These are phyloP conservation scores for Neonectria hederae DNA, from an alignment of 2,329 filamentous ascomycete species.

Conservation along the genomic window DNA sequence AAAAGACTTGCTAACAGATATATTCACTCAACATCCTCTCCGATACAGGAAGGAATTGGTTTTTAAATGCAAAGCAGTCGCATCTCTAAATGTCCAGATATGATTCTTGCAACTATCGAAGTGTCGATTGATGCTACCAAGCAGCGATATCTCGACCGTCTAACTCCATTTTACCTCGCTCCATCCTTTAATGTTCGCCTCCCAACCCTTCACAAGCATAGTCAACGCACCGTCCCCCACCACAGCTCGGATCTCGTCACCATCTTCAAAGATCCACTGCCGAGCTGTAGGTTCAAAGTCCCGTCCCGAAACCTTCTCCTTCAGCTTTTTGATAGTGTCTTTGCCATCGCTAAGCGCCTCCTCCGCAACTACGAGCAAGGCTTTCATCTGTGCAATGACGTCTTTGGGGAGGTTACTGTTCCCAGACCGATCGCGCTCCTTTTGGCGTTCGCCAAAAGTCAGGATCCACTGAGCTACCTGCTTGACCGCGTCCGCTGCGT, in stretches of 20 bases:
- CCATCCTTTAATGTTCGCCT: conserved; percentile 48
- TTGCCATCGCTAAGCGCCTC: conserved; percentile 47
- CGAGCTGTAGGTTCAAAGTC: conserved; percentile 42
- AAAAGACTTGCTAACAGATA: no score
- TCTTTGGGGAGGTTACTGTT: conserved; percentile 52
- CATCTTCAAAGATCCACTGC: conserved; percentile 44
- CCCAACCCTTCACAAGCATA: conserved; percentile 48
- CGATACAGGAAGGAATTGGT: neutral
- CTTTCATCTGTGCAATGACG: conserved; percentile 47
- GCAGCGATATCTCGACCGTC: neutral
- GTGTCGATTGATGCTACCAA: neutral
- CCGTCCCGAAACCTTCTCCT: conserved; percentile 41
- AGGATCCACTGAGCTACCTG: conserved; percentile 48
- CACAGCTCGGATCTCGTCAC: conserved; percentile 33
- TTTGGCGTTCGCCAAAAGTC: conserved; percentile 50
- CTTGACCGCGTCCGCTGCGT: conserved; percentile 48
- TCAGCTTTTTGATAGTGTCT: conserved; percentile 41
- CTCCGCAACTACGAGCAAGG: conserved; percentile 44
- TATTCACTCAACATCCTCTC: no score
- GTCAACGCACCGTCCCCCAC: conserved; percentile 40
- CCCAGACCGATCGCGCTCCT: conserved; percentile 51
- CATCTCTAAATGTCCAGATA: neutral
- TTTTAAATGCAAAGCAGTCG: neutral
- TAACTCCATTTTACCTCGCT: conserved; percentile 47
- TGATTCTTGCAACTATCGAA: neutral